phyloP scores from a whole-genome alignment of 2,329 filamentous ascomycete genomes.

The Hawksworthiomyces lignivorus region DNA sequence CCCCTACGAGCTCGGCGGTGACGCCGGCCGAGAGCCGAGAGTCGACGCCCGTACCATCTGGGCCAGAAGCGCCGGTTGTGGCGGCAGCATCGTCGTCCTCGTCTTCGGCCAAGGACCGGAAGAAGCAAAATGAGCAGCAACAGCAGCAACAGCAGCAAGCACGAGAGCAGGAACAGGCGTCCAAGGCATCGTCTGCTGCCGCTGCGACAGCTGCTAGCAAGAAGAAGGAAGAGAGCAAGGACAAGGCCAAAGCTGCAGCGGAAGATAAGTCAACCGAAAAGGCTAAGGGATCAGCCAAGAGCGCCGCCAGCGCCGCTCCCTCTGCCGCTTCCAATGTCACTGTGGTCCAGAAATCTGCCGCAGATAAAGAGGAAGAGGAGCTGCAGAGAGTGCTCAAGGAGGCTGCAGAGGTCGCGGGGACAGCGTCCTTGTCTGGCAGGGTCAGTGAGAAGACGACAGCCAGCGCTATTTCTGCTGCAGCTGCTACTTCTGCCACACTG shows the following conservation, averaged over 20 bases:
- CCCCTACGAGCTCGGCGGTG: conserved; percentile 18
- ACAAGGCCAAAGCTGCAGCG: conserved; percentile 2
- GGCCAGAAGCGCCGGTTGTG: conserved; percentile 8
- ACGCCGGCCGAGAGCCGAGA: conserved; percentile 18
- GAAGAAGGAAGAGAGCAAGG: conserved; percentile 6
- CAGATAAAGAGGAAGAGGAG: conserved; percentile 9
- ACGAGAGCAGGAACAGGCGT: no score
- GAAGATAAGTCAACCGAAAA: neutral
- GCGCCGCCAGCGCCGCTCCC: neutral
- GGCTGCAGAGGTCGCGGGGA: conserved; percentile 5
- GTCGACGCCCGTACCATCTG: conserved; percentile 13
- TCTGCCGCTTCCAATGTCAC: neutral
- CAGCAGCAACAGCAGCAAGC: conserved; percentile 2
- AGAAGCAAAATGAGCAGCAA: conserved; percentile 24
- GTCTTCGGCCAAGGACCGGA: conserved; percentile 15
- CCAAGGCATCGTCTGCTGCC: no score
- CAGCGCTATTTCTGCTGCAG: no score
- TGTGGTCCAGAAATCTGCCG: no score
- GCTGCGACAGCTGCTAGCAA: neutral
- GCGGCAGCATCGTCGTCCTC: neutral
- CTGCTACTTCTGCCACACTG: no score
- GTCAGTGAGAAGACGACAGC: no score
- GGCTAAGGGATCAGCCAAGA: neutral
- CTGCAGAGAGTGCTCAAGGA: conserved; percentile 6
- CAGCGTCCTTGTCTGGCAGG: conserved; percentile 4